Percentiles rank a stretch among this genome's conserved stretches.
phyloP scores from a whole-genome alignment of 768 basidiomycete species.

The Suillus hirtellus region DNA sequence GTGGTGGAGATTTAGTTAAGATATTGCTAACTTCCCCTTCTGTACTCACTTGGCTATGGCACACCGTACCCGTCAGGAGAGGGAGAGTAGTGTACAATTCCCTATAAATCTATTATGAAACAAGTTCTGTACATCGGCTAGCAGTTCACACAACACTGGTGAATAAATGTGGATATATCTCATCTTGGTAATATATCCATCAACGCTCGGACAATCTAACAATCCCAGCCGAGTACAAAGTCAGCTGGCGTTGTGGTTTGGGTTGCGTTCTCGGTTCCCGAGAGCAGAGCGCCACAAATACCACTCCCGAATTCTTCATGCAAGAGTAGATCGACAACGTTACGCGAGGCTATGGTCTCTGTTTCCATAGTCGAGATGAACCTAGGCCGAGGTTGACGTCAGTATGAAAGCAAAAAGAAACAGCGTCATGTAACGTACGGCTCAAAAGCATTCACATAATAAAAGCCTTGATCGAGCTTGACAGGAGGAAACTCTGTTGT shows the following conservation, averaged over 20 bases:
- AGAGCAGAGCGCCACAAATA: constrained; percentile 57
- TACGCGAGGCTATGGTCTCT: constrained; percentile 79
- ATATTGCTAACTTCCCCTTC: not conserved
- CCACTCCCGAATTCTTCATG: constrained; percentile 69
- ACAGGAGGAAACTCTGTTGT: constrained; percentile 72
- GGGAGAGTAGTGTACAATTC: not conserved
- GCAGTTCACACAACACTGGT: not conserved
- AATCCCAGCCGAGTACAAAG: constrained; percentile 79
- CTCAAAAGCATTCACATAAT: constrained; percentile 93
- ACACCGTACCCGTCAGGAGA: no score
- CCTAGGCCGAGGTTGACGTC: constrained; percentile 34
- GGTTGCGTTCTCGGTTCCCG: constrained; percentile 23
- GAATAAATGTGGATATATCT: not conserved
- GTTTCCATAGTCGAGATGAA: constrained; percentile 96
- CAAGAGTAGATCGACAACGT: constrained; percentile 78
- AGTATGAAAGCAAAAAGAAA: constrained; percentile 8
- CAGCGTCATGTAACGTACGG: constrained; percentile 52
- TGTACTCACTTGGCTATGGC: not conserved
- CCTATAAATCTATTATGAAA: not conserved
- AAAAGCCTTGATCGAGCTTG: constrained; percentile 74
- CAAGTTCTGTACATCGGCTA: not conserved
- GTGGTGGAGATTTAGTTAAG: not conserved
- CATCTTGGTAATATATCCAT: not conserved
- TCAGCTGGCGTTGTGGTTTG: constrained; percentile 28
- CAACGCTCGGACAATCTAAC: constrained; percentile 37